phyloP scores from a whole-genome alignment of 2,329 filamentous ascomycete genomes.

The Epichloe aotearoae region DNA sequence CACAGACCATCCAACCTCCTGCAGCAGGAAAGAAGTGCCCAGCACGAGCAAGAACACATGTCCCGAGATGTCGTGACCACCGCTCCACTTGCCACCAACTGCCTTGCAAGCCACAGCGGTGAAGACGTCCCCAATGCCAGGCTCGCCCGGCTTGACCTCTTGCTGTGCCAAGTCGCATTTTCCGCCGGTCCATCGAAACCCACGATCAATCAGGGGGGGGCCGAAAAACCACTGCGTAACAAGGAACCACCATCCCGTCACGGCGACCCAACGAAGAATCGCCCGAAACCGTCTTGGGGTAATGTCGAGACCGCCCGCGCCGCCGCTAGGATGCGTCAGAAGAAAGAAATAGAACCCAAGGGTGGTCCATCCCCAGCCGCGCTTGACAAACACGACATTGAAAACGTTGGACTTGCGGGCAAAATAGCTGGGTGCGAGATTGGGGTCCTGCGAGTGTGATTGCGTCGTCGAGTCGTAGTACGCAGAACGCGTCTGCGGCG shows the following conservation, averaged over 20 bases:
- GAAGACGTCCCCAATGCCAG: slow-evolving; percentile 38
- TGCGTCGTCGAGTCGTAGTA: slow-evolving; percentile 51
- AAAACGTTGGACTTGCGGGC: slow-evolving; percentile 86
- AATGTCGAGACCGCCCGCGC: slow-evolving; percentile 12
- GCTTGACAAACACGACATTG: slow-evolving; percentile 88
- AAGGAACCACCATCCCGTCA: slow-evolving; percentile 69
- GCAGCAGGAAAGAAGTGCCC: slow-evolving; percentile 65
- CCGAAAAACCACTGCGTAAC: slow-evolving; percentile 98
- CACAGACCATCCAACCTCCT: slow-evolving; percentile 59
- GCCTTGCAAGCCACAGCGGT: slow-evolving; percentile 73
- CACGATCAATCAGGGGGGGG: slow-evolving; percentile 74
- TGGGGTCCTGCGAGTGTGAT: slow-evolving; percentile 44
- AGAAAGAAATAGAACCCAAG: slow-evolving; percentile 59
- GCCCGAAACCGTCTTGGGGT: slow-evolving; percentile 38
- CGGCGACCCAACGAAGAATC: slow-evolving; percentile 50
- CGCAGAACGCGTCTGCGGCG: slow-evolving; percentile 52
- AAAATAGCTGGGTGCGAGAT: slow-evolving; percentile 67
- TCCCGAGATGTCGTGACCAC: slow-evolving; percentile 93
- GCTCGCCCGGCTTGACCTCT: slow-evolving; percentile 31
- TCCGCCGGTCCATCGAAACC: slow-evolving; percentile 80
- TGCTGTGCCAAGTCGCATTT: slow-evolving; percentile 52
- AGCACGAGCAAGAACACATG: slow-evolving; percentile 89
- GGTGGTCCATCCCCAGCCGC: slow-evolving; percentile 87
- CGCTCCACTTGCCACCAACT: slow-evolving; percentile 71
- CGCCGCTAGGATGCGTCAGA: slow-evolving; percentile 48